Evolutionary conservation across 2,329 filamentous ascomycete species (phyloP).

Genomic region (Claviceps sp.): DNA sequence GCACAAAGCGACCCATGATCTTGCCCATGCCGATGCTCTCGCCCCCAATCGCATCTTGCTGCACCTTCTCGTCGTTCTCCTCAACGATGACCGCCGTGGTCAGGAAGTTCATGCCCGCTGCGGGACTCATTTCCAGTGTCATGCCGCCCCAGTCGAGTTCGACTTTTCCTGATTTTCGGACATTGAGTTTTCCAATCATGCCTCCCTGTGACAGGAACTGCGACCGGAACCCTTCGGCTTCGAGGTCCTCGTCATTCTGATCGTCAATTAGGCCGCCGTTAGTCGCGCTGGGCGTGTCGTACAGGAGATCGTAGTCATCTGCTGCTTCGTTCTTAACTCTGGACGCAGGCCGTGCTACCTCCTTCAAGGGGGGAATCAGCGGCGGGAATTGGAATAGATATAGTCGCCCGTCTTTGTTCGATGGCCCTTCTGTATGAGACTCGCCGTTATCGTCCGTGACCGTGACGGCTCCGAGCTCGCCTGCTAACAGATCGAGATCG

Average conservation of each 20-base stretch:
- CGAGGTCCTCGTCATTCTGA: slow-evolving; percentile 21
- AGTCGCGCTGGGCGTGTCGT: slow-evolving; percentile 9
- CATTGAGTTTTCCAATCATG: slow-evolving; percentile 45
- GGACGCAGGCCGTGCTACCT: slow-evolving; percentile 12
- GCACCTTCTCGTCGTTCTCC: slow-evolving; percentile 39
- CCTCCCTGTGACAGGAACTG: slow-evolving; percentile 36
- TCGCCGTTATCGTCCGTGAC: slow-evolving; percentile 18
- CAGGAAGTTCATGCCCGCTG: slow-evolving; percentile 40
- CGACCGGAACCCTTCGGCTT: slow-evolving; percentile 21
- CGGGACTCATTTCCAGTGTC: slow-evolving; percentile 36
- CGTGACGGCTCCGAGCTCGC: slow-evolving; percentile 27
- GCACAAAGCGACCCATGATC: slow-evolving; percentile 47
- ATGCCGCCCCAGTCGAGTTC: slow-evolving; percentile 51
- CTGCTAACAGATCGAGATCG: slow-evolving; percentile 28
- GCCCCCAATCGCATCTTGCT: slow-evolving; percentile 28
- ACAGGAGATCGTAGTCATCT: slow-evolving; percentile 25
- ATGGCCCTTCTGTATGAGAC: slow-evolving; percentile 14
- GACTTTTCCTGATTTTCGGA: slow-evolving; percentile 48
- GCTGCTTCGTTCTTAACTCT: slow-evolving; percentile 31
- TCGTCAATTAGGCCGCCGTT: slow-evolving; percentile 7
- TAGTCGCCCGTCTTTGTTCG: slow-evolving; percentile 39
- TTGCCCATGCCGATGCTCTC: slow-evolving; percentile 48
- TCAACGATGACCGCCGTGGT: slow-evolving; percentile 48
- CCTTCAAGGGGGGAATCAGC: slow-evolving; percentile 41
- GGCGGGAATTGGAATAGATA: slow-evolving; percentile 55